phyloP scores from a whole-genome alignment of 306 rosid genomes.

The Chamaecrista fasciculata region DNA sequence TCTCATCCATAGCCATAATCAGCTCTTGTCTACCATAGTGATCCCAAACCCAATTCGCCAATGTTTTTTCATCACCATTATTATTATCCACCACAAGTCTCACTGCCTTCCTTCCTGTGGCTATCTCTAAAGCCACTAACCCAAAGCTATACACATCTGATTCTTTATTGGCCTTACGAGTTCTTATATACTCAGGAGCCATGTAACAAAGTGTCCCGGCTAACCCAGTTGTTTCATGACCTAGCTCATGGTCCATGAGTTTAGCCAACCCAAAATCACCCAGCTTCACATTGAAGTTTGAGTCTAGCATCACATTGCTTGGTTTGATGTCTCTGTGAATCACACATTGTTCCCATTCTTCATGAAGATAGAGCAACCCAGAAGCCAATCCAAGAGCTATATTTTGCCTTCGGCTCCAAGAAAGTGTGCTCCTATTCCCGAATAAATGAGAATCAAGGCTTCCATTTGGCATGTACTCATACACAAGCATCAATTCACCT shows the following conservation, averaged over 20 bases:
- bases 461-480: slow-evolving; percentile 32
- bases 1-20: too few species aligned
- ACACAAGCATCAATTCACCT: slow-evolving; percentile 1
- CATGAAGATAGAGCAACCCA: slow-evolving; percentile 31
- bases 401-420: slow-evolving; percentile 15
- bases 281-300: slow-evolving; percentile 19
- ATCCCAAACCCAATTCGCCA: too few species aligned
- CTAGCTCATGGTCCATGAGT: slow-evolving; percentile 13
- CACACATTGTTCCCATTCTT: slow-evolving; percentile 29
- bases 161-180: too few species aligned
- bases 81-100: too few species aligned
- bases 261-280: slow-evolving; percentile 31
- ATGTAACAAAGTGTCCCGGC: too few species aligned
- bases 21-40: too few species aligned
- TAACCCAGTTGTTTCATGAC: slow-evolving; percentile 7
- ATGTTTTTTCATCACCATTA: too few species aligned
- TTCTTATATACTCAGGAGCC: too few species aligned
- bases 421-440: not conserved
- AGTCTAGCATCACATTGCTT: slow-evolving; percentile 31
- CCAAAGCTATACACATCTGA: too few species aligned
- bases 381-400: slow-evolving; percentile 21
- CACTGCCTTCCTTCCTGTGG: too few species aligned
- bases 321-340: slow-evolving; percentile 10
- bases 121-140: too few species aligned
- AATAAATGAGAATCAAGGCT: slow-evolving; percentile 16